Evolutionary conservation across 164 flowering plant species (phyloP), one percentile per base, ranked within the genome.

Genomic region (Kalanchoe fedtschenkoi): DNA sequence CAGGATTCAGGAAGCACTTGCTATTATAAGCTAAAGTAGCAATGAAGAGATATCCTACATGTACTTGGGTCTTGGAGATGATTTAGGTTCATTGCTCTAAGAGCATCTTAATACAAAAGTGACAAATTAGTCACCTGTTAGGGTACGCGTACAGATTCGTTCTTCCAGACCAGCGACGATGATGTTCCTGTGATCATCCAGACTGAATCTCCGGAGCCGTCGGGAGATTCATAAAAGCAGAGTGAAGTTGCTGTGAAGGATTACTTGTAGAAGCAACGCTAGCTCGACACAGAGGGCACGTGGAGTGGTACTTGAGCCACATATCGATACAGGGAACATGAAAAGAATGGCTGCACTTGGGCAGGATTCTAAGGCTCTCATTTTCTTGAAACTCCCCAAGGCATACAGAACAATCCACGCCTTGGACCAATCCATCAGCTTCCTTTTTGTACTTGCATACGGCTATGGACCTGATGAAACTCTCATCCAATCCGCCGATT

Each of bases 291-390:
- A 74, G 66, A 9, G 81, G 81, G 30, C 81, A 77, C n/a, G 62
- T 77, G 1, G 81, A 64, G 41, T 77, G 69, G 44, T 68, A 69
- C 32, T 55, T 62, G 6, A 80, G 63, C 84, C 84, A 80, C 9
- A 75, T 64, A 54, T 76, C 81, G 6, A 80, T 78, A 57, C 84
- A 80, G 9, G 81, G 72, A 16, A 77, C 42, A 61, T 80, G 84
- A 54, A 80, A 80, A 13, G 76, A 76, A 30, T 80, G 84, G 68
- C 55, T 72, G 68, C 84, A 80, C 61, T 76, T 76, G 0, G 84
- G 84, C 58, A 80, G 24, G 1, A 80, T 34, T 26, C 75, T 66
- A 9, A 80, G 62, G 59, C 63, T 65, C 57, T 80, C 81, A 16
- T 68, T 62, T 39, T 80, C 84, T 42, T 72, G 44, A 51, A 77